Evolutionary conservation across 371 early-diverging fungal genomes (phyloP), one percentile per base, ranked within the genome.

Genomic region (Fennellomyces sp.): DNA sequence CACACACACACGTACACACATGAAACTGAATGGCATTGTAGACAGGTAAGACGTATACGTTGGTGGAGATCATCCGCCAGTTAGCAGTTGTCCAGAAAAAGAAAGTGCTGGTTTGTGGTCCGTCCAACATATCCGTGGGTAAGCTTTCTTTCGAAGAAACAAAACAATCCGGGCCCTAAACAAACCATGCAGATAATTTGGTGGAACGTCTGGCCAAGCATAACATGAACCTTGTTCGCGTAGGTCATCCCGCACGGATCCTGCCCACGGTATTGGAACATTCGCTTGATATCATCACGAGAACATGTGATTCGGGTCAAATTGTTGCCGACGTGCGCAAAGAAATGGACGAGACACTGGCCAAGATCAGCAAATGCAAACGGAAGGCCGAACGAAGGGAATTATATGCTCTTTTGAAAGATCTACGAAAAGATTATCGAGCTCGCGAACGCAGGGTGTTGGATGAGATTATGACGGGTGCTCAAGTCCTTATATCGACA

Each of bases 1-100:
- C n/a, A n/a, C n/a, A n/a, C n/a, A n/a, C n/a, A n/a, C n/a, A n/a
- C n/a, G n/a, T n/a, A n/a, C n/a, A n/a, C n/a, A n/a, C n/a, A n/a
- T n/a, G n/a, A n/a, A n/a, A n/a, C n/a, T n/a, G n/a, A n/a, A n/a
- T 6, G 15, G 10, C 1, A 29, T 12, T 30, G 0, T 75, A 81
- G 78, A 93, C 97, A 6, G 98, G 98, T 17, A 98, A 98, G 73
- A 97, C 99, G 0, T 87, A 91, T 63, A 96, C 96, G 2, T 65
- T 97, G 5, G 88, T 96, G 2, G 95, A 95, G 67, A 83, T 97
- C 23, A 86, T 97, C 33, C 83, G 89, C 23, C 94, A 94, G 64
- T 70, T 97, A 4, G 69, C 73, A 8, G 80, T 91, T 1, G 64
- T 72, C 6, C 77, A 81, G 17, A 83, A 85, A 19, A 77, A 88